These are phyloP conservation scores for Peronospora destructor DNA, from an alignment of 352 stramenopile species.

Conservation along the genomic window DNA sequence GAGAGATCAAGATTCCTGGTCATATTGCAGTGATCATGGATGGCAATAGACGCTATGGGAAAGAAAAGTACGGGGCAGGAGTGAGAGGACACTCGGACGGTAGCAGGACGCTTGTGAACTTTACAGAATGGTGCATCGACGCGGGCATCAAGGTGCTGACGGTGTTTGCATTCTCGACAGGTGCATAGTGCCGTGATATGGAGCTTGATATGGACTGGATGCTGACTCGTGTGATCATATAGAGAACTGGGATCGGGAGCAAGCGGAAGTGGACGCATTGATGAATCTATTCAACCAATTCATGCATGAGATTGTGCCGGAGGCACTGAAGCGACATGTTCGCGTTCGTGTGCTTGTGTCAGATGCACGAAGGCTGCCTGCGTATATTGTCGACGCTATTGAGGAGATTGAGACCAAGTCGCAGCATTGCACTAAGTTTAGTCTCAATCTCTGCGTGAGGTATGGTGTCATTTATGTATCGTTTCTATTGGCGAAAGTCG, in stretches of 20 bases:
- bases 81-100: constrained; percentile 91
- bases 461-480: constrained; percentile 12
- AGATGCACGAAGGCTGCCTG: constrained; percentile 62
- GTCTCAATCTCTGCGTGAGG: constrained; percentile 82
- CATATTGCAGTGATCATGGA: constrained; percentile 97
- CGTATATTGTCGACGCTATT: constrained; percentile 59
- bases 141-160: constrained; percentile 87
- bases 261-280: constrained; percentile 82
- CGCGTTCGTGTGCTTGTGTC: constrained; percentile 89
- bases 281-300: constrained; percentile 95
- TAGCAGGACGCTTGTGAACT: constrained; percentile 91
- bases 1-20: constrained; percentile 41
- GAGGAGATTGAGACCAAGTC: constrained; percentile 86
- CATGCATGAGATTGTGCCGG: constrained; percentile 88
- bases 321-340: constrained; percentile 87
- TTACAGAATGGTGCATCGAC: constrained; percentile 95
- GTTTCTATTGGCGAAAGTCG: background rate
- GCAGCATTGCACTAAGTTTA: constrained; percentile 66
- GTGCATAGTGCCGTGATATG: constrained; percentile 12
- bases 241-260: constrained; percentile 93
- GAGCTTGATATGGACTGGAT: background rate
- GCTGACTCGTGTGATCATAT: constrained; percentile 6
- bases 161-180: constrained; percentile 93
- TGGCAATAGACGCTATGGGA: constrained; percentile 93
- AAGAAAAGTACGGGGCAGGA: constrained; percentile 62